Evolutionary conservation across 2,329 filamentous ascomycete genomes (phyloP).

Genomic region (Cyphellophora attinorum): DNA sequence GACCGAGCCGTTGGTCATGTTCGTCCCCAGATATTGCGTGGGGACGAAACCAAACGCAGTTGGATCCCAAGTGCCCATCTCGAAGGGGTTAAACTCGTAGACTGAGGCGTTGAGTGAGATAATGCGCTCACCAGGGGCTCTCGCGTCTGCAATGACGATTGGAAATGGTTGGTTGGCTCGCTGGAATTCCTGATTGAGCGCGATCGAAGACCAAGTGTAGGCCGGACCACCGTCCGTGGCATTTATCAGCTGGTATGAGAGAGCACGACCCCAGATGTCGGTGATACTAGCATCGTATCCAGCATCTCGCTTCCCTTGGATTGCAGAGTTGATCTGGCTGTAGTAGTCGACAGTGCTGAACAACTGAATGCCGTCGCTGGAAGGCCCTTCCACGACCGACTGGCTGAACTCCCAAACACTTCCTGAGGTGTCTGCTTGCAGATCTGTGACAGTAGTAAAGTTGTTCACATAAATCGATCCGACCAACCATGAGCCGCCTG

Average conservation of each 20-base stretch:
- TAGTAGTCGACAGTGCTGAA: constrained; percentile 55
- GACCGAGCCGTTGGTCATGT: constrained; percentile 56
- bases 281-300: constrained; percentile 65
- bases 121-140: constrained; percentile 51
- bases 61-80: constrained; percentile 71
- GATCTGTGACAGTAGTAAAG: constrained; percentile 57
- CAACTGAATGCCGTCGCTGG: constrained; percentile 39
- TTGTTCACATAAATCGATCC: constrained; percentile 72
- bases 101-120: constrained; percentile 65
- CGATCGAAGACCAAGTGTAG: constrained; percentile 77
- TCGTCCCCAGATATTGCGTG: constrained; percentile 61
- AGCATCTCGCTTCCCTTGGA: constrained; percentile 52
- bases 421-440: constrained; percentile 37
- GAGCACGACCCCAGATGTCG: constrained; percentile 79
- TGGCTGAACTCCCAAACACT: constrained; percentile 55
- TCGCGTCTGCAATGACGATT: constrained; percentile 60
- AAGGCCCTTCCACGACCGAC: constrained; percentile 52
- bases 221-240: constrained; percentile 61
- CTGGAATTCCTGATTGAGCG: constrained; percentile 51
- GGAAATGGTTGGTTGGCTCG: constrained; percentile 60
- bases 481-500: constrained; percentile 75
- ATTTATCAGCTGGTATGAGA: constrained; percentile 80
- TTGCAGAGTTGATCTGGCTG: constrained; percentile 46
- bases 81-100: constrained; percentile 66
- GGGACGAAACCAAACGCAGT: constrained; percentile 63